Base-by-base conservation (phyloP, 768 basidiomycete species). In the Tricholomella constricta region DNA sequence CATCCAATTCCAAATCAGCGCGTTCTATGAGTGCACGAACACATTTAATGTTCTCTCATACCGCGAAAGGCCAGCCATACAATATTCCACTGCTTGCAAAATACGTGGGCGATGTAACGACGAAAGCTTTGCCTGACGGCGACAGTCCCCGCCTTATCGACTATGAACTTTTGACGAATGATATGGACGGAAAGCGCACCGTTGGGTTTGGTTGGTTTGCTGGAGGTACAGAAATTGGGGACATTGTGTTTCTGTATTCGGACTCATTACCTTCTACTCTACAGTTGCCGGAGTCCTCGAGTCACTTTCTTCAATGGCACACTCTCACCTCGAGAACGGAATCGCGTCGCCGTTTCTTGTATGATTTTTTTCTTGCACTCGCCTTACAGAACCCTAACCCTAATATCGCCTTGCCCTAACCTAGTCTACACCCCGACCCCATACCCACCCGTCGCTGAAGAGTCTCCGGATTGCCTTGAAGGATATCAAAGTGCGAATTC, bases 201-300 rank as follows among this genome's bases (percentile, higher is more conserved):
- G 91, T 94, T 15, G 93, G 87, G 0, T 96, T 97, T 72, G 94
- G 94, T 1, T 94, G 86, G 85, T 92, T 88, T 60, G 94, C 94
- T 0, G 94, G 94, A 69, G 88, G 91, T 91, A 53, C 45, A 82
- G 61, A 23, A n/a, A 3, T 45, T 12, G 23, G 3, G n/a, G 20
- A 22, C 43, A 8, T 32, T 42, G 52, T 17, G 20, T 2, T 38
- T 23, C 51, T 26, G 36, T n/a, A 48, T 51, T 20, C n/a, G 47
- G 14, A 48, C 48, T 54, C 23, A 14, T n/a, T 40, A 34, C 8
- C n/a, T 23, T 57, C 34, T 46, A 7, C 11, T 11, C 20, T 26
- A 25, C 52, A 93, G 91, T 91, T 52, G 90, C 90, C 10, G 94
- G 93, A 11, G 85, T 85, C 6, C 80, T 93, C 2, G 94, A 95